phyloP scores from a whole-genome alignment of 2,329 filamentous ascomycete species.

The Sporothrix curviconia region DNA sequence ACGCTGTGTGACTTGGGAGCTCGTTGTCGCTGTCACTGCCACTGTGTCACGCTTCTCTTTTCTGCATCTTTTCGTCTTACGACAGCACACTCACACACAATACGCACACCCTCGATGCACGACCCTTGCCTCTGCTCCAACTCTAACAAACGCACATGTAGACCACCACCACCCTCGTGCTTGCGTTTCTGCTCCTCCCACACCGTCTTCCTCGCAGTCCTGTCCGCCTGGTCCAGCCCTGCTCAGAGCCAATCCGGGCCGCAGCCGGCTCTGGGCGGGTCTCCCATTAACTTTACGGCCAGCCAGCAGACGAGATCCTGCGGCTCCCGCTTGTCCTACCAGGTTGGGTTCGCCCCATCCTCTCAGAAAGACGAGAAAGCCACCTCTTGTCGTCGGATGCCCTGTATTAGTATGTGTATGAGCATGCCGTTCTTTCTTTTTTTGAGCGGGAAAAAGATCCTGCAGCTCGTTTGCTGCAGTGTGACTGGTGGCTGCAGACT shows the following conservation, averaged over 20 bases:
- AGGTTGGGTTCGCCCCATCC: too few species aligned
- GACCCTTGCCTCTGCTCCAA: constrained; percentile 1
- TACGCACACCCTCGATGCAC: background rate
- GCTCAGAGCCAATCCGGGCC: constrained; percentile 2
- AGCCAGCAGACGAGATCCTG: constrained; percentile 14
- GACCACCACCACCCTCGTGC: background rate
- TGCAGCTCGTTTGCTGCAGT: too few species aligned
- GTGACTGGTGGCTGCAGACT: too few species aligned
- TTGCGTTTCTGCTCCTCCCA: background rate
- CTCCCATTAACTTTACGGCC: constrained; percentile 12
- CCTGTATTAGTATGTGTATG: background rate
- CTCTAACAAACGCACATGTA: background rate
- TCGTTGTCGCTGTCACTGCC: background rate
- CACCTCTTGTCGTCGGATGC: background rate
- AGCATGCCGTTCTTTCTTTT: background rate
- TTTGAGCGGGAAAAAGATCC: too few species aligned
- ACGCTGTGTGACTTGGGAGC: background rate
- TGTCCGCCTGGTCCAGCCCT: background rate
- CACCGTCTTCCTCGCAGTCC: background rate
- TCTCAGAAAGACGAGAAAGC: too few species aligned
- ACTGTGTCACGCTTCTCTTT: background rate
- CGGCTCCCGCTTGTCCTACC: background rate
- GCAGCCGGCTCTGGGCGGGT: constrained; percentile 1
- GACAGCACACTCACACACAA: too few species aligned
- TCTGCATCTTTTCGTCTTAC: too few species aligned